Conservation (phyloP, 495 filamentous ascomycete species). For the Podospora fimiseda region DNA sequence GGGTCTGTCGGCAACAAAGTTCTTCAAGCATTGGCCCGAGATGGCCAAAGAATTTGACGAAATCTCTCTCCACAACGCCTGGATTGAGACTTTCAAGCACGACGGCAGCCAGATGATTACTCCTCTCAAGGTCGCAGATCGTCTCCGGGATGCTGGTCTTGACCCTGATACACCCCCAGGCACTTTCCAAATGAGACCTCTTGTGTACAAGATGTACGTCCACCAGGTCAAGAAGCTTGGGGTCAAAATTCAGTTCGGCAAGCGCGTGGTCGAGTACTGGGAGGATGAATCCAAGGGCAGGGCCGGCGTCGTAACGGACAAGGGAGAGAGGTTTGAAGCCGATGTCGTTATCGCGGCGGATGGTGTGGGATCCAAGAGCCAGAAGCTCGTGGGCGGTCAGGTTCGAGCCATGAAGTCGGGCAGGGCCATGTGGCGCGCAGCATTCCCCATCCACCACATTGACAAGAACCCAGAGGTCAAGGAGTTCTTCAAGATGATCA, state of each 20-base stretch:
- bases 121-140: constrained; percentile 35
- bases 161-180: constrained; percentile 34
- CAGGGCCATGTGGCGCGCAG: constrained; percentile 49
- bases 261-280: constrained; percentile 44
- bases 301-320: constrained; percentile 41
- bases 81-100: constrained; percentile 49
- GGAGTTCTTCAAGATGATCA: constrained; percentile 39
- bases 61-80: constrained; percentile 42
- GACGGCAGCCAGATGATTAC: constrained; percentile 41
- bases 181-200: constrained; percentile 42
- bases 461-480: constrained; percentile 40
- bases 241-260: constrained; percentile 47
- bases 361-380: constrained; percentile 49
- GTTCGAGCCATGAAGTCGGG: constrained; percentile 43
- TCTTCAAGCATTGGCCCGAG: constrained; percentile 53
- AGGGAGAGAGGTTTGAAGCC: constrained; percentile 44
- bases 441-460: constrained; percentile 31
- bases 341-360: constrained; percentile 57
- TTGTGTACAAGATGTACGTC: constrained; percentile 52
- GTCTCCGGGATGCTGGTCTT: constrained; percentile 28
- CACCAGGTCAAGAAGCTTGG: constrained; percentile 44
- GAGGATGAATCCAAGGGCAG: constrained; percentile 39
- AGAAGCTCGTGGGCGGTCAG: constrained; percentile 44
- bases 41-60: constrained; percentile 41
- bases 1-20: constrained; percentile 40